These are phyloP conservation scores for Cladophialophora bantiana DNA, from an alignment of 2,329 filamentous ascomycete genomes.

Conservation along the genomic window DNA sequence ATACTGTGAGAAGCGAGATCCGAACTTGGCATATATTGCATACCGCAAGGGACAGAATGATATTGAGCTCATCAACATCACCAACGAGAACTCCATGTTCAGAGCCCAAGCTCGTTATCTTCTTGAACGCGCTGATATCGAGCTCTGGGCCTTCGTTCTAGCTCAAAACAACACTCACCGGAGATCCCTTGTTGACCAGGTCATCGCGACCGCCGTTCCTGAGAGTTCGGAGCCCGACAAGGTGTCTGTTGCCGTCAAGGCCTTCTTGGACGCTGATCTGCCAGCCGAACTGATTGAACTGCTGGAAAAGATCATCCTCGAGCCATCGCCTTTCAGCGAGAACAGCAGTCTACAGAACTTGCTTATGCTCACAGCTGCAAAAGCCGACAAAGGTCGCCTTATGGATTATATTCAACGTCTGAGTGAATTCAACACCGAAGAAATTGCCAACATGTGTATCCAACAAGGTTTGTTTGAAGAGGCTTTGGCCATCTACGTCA, in stretches of 20 bases:
- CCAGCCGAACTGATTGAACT: conserved; percentile 95
- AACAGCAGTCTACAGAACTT: conserved; percentile 96
- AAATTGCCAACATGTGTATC: conserved; percentile 92
- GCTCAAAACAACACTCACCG: conserved; percentile 96
- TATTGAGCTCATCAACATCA: conserved; percentile 94
- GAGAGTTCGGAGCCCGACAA: conserved; percentile 92
- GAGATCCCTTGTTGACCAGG: conserved; percentile 91
- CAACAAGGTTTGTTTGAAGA: conserved; percentile 95
- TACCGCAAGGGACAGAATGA: conserved; percentile 98
- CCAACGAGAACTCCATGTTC: conserved; percentile 99
- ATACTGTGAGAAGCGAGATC: conserved; percentile 98
- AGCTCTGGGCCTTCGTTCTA: conserved; percentile 94
- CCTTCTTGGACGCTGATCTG: conserved; percentile 89
- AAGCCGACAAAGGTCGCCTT: conserved; percentile 91
- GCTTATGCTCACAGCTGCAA: conserved; percentile 93
- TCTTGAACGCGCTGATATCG: conserved; percentile 83
- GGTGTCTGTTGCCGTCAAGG: conserved; percentile 91
- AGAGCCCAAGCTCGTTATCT: conserved; percentile 95
- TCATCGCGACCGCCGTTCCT: conserved; percentile 92
- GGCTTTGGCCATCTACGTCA: conserved; percentile 98
- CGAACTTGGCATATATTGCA: conserved; percentile 91
- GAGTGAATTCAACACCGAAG: conserved; percentile 85
- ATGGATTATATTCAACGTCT: conserved; percentile 97
- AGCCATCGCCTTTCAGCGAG: conserved; percentile 98
- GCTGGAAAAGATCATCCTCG: conserved; percentile 98